Conservation (phyloP, 805 yeast genomes). For the Myxozyma neotropica region DNA sequence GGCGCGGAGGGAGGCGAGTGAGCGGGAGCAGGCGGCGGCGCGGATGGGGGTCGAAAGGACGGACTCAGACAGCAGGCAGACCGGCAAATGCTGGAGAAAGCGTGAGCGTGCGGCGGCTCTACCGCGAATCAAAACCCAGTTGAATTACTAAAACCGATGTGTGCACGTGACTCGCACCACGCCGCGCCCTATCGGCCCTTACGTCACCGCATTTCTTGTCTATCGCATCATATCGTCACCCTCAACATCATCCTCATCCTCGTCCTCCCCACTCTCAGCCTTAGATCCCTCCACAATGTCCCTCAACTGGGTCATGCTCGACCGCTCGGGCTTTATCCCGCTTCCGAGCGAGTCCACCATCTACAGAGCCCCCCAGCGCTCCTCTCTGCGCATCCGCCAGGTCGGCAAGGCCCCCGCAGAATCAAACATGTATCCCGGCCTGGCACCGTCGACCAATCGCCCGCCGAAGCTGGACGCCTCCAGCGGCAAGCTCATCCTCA, state of each 20-base stretch:
- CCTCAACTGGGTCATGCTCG: slow-evolving; percentile 38
- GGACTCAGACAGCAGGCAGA: too few relatives aligned
- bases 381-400: slow-evolving; percentile 21
- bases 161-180: slow-evolving; percentile 7
- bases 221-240: not conserved
- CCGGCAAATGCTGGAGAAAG: not conserved
- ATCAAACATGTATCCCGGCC: slow-evolving; percentile 19
- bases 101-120: not conserved
- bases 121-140: slow-evolving; percentile 6
- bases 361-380: slow-evolving; percentile 24
- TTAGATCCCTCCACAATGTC: slow-evolving; percentile 29
- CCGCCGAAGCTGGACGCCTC: slow-evolving; percentile 22
- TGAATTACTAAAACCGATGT: not conserved
- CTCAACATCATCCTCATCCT: too few relatives aligned
- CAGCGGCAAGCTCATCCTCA: slow-evolving; percentile 33
- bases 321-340: slow-evolving; percentile 31
- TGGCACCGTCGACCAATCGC: slow-evolving; percentile 2
- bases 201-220: too few relatives aligned
- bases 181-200: too few relatives aligned
- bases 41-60: not conserved
- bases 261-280: not conserved
- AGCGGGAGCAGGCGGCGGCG: not conserved
- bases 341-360: slow-evolving; percentile 29
- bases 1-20: not conserved
- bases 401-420: slow-evolving; percentile 11